A percentile compares a stretch with the other conserved stretches of the same genome.
phyloP scores from a whole-genome alignment of 148 eudicot genomes.

The Drosera capensis region DNA sequence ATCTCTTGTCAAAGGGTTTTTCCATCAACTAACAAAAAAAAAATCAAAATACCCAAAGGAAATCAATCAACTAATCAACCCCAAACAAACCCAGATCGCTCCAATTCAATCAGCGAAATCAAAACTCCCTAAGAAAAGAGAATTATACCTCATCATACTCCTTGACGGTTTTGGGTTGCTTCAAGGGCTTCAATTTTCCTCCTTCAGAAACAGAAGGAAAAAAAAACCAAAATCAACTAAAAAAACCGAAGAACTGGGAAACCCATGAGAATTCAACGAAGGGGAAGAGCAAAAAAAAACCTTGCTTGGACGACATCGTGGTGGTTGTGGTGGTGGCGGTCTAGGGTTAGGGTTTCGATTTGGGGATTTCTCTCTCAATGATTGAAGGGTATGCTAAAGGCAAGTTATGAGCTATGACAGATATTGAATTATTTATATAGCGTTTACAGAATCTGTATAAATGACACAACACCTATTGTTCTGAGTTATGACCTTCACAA shows the following conservation, averaged over 20 bases:
- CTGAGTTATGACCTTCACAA: too few relatives aligned
- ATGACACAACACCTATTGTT: too few relatives aligned
- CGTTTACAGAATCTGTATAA: too few relatives aligned
- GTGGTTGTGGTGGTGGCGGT: not conserved
- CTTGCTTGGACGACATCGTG: slow-evolving; percentile 1
- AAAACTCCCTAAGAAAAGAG: not conserved
- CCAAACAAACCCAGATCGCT: not conserved
- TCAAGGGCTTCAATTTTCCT: not conserved
- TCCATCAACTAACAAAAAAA: too few relatives aligned
- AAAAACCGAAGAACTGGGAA: not conserved
- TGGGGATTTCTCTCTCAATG: too few relatives aligned
- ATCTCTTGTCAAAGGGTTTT: too few relatives aligned
- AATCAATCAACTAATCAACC: not conserved
- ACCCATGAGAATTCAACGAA: too few relatives aligned
- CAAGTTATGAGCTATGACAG: too few relatives aligned
- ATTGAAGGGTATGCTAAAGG: too few relatives aligned
- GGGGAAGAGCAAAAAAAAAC: not conserved
- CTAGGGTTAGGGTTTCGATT: not conserved
- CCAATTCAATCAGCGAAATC: not conserved
- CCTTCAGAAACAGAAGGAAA: not conserved
- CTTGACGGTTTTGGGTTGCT: not conserved
- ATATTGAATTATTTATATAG: too few relatives aligned
- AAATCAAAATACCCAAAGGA: too few relatives aligned
- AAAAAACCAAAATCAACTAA: not conserved
- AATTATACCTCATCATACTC: slow-evolving; percentile 1